Percentiles rank a stretch among this genome's conserved stretches.
phyloP scores from a whole-genome alignment of 192 early-diverging fungal genomes.

The Obelidium mucronatum region DNA sequence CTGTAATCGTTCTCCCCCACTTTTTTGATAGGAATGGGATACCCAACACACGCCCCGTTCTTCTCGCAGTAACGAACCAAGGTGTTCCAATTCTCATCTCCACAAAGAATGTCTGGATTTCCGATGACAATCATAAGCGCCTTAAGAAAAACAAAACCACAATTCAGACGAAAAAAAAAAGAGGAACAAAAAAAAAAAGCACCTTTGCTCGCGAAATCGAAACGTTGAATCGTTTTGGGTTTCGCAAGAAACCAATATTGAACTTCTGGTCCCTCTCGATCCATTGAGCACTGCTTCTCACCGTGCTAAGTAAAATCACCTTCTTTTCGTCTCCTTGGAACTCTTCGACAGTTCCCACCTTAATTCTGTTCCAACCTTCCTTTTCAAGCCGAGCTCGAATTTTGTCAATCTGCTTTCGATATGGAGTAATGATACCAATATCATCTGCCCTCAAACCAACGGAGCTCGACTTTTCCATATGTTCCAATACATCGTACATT shows the following conservation, averaged over 20 bases:
- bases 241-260: slow-evolving; percentile 46
- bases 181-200: not conserved
- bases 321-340: slow-evolving; percentile 45
- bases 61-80: slow-evolving; percentile 28
- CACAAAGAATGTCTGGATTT: slow-evolving; percentile 31
- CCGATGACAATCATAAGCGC: slow-evolving; percentile 50
- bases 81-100: slow-evolving; percentile 34
- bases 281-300: slow-evolving; percentile 31
- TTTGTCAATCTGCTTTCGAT: slow-evolving; percentile 43
- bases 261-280: slow-evolving; percentile 34
- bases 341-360: slow-evolving; percentile 47
- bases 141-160: not conserved
- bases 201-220: slow-evolving; percentile 52
- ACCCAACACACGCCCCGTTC: slow-evolving; percentile 23
- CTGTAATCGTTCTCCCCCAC: not conserved
- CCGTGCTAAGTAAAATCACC: slow-evolving; percentile 43
- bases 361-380: slow-evolving; percentile 32
- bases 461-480: slow-evolving; percentile 13
- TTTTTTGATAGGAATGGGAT: not conserved
- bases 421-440: slow-evolving; percentile 49
- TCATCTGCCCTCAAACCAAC: slow-evolving; percentile 28
- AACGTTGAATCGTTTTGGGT: slow-evolving; percentile 58
- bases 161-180: not conserved
- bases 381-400: slow-evolving; percentile 33
- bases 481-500: not conserved